Base-by-base conservation (phyloP, 441 rosid genomes). In the Erodium moschatum region DNA sequence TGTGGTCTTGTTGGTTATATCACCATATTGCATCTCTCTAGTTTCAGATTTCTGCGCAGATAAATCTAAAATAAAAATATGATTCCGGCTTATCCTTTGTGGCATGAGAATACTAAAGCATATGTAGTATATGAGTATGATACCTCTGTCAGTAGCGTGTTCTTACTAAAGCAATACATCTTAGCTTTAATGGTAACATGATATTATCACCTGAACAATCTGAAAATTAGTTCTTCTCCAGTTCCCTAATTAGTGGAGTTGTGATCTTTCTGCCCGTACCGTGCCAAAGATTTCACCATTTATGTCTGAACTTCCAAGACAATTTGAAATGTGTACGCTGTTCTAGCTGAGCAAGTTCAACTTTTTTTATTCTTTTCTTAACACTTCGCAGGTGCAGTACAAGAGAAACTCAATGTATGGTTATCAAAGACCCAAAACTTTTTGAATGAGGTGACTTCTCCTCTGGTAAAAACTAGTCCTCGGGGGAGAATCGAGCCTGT, bases 341-440 rank as follows among this genome's bases (percentile, higher is more conserved):
- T 73, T 78, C 68, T 68, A 65, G 27, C 62, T 69, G 67, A 69
- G 54, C 21, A 58, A 69, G 63, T 58, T 58, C 29, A 58, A 21
- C 19, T 56, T 56, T 24, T 63, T 29, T 12, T 24, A 8, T 40
- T 64, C 38, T 64, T 20, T 66, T 15, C 52, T 31, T 71, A 29
- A 75, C 63, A 68, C 29, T 33, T 60, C 71, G 54, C 81, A 94
- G 98, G 76, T 78, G 83, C 86, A 1, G 85, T 91, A 72, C 96
- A 89, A 74, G 89, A 87, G 79, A 85, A 78, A 74, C 73, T 93
- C 35, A 87, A 71, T 68, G 71, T 80, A 42, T 93, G 98, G 98
- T 65, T 93, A 48, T 88, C 92, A 1, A 91, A 84, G 82, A 88
- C 98, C 74, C 98, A 86, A 64, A 80, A 71, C 66, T 78, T 86